Base-by-base conservation (phyloP, 2,329 filamentous ascomycete genomes). In the Neopestalotiopsis rosae region DNA sequence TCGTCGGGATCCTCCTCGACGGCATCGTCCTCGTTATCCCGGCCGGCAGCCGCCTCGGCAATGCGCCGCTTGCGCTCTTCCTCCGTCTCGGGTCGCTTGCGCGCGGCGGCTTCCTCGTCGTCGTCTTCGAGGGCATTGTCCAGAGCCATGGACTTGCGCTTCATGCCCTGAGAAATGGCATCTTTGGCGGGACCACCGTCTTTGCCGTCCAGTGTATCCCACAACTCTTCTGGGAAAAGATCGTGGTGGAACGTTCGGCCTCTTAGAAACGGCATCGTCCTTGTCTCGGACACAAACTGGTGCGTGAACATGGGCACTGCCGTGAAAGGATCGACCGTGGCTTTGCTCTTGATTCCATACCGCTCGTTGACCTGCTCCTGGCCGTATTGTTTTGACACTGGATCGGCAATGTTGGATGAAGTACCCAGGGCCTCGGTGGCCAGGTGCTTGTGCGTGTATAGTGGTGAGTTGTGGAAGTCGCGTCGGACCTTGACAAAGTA, bases 341-440 rank as follows among this genome's bases (percentile, higher is more conserved):
- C 87, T 73, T 85, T 87, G 79, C 81, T 88, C 76, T 84, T 85
- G 73, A 86, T 79, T 70, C 83, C 86, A 79, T 86, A 90, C 67
- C 84, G 85, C 71, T 85, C 84, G 78, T 89, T 89, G 75, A 85
- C 79, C 78, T 90, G 88, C n/a, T 85, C 82, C 74, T 88, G 87
- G 72, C 87, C 87, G 78, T 90, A 89, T 14, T 78, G 75, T 63
- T 80, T 76, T 74, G 79, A 80, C 5, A 80, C 78, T 5, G 83
- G 81, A 40, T 85, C 83, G 66, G 78, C 75, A 14, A 77, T 73
- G 30, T 78, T 76, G 28, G 81, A 81, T 12, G 71, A 69, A 28
- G 57, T 61, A 30, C 56, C 49, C n/a, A 57, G n/a, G 62, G 68
- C 56, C 28, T 71, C 68, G 45, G 49, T 67, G n/a, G 66, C 74